phyloP scores from a whole-genome alignment of 2,329 filamentous ascomycete species.

The Knufia fluminis region DNA sequence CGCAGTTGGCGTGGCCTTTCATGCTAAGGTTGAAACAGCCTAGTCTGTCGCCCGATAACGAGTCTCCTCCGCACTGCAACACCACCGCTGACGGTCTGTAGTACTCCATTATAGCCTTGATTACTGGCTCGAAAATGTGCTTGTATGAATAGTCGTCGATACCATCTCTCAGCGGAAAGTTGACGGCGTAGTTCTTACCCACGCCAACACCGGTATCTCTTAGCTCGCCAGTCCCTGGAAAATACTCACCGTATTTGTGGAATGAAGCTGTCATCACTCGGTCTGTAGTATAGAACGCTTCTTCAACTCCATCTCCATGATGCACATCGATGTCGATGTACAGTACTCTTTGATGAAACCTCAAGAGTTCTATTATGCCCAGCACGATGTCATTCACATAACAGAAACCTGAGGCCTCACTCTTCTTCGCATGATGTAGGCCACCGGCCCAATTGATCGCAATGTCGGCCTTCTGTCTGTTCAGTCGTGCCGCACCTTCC shows the following conservation, averaged over 20 bases:
- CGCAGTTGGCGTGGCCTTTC: slow-evolving; percentile 61
- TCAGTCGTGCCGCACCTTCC: slow-evolving; percentile 60
- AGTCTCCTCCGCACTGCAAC: slow-evolving; percentile 60
- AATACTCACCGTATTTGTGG: slow-evolving; percentile 66
- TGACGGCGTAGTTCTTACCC: slow-evolving; percentile 60
- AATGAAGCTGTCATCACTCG: slow-evolving; percentile 64
- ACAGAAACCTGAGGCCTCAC: slow-evolving; percentile 91
- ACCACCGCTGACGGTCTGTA: slow-evolving; percentile 60
- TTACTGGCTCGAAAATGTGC: slow-evolving; percentile 59
- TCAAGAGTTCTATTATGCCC: slow-evolving; percentile 55
- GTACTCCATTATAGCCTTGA: slow-evolving; percentile 59
- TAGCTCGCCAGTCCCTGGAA: slow-evolving; percentile 60
- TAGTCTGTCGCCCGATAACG: slow-evolving; percentile 56
- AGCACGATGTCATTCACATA: slow-evolving; percentile 82
- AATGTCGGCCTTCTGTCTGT: slow-evolving; percentile 59
- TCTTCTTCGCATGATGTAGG: slow-evolving; percentile 91
- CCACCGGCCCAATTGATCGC: slow-evolving; percentile 85
- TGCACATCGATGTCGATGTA: slow-evolving; percentile 62
- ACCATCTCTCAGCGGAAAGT: slow-evolving; percentile 60
- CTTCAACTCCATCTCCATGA: slow-evolving; percentile 60
- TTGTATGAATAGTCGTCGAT: slow-evolving; percentile 61
- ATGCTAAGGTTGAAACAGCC: slow-evolving; percentile 64
- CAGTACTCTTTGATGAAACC: slow-evolving; percentile 55
- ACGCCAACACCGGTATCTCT: slow-evolving; percentile 59
- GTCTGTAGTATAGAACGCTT: slow-evolving; percentile 63